Percentiles rank a stretch among this genome's conserved stretches.
Conservation (phyloP, 805 yeast species). For the Suhomyces kilbournensis region DNA sequence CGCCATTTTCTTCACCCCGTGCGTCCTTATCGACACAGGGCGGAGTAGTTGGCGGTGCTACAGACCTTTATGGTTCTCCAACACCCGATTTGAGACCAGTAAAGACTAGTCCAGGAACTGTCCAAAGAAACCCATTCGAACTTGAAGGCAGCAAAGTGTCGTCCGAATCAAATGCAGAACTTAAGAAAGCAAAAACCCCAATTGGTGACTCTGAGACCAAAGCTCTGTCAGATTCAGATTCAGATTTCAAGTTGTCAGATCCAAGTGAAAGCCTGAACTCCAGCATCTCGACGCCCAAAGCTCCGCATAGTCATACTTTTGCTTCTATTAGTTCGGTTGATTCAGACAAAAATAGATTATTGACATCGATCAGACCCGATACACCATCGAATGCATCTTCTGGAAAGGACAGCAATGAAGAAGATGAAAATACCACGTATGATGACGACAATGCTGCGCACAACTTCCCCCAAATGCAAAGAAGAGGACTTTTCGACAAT, state of each 20-base stretch:
- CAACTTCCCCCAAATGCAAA: neutral
- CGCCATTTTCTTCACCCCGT: conserved; percentile 47
- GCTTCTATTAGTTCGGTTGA: neutral
- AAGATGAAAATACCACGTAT: conserved; percentile 1
- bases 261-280: neutral
- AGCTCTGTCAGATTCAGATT: neutral
- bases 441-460: neutral
- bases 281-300: neutral
- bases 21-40: conserved; percentile 43
- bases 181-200: neutral
- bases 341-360: conserved; percentile 4
- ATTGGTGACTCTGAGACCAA: neutral
- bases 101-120: neutral
- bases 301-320: neutral
- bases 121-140: neutral
- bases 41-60: neutral
- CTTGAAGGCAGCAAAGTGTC: neutral
- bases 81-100: conserved; percentile 20
- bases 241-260: neutral
- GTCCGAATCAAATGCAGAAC: neutral
- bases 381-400: conserved; percentile 3
- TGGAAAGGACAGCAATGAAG: conserved; percentile 8
- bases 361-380: conserved; percentile 6
- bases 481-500: conserved; percentile 14
- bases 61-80: conserved; percentile 15